Conservation (phyloP, 2,329 filamentous ascomycete species). For the Diaporthe sp. region DNA sequence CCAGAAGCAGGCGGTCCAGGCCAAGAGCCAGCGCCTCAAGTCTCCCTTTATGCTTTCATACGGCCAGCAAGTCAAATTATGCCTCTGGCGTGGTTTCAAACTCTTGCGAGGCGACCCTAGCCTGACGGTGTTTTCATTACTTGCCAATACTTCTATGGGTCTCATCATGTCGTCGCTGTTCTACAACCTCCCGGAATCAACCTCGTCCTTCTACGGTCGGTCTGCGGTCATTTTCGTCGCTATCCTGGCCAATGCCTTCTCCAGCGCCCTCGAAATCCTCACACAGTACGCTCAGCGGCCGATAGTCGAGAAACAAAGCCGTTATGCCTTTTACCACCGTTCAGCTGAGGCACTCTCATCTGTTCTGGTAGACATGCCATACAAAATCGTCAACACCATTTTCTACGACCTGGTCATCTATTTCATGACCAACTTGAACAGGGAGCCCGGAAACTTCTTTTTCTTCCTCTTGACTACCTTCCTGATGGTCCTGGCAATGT, state of each 20-base stretch:
- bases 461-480: slow-evolving; percentile 85
- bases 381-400: slow-evolving; percentile 79
- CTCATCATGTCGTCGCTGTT: slow-evolving; percentile 85
- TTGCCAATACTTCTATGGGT: slow-evolving; percentile 80
- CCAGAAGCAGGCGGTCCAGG: slow-evolving; percentile 64
- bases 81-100: slow-evolving; percentile 82
- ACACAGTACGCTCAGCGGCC: slow-evolving; percentile 89
- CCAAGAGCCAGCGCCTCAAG: slow-evolving; percentile 68
- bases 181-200: slow-evolving; percentile 75
- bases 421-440: slow-evolving; percentile 85
- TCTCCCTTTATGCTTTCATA: slow-evolving; percentile 89
- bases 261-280: slow-evolving; percentile 83
- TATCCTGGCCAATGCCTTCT: slow-evolving; percentile 86
- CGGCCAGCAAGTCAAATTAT: slow-evolving; percentile 79
- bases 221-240: slow-evolving; percentile 89
- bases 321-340: slow-evolving; percentile 94
- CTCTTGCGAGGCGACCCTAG: slow-evolving; percentile 81
- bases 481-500: slow-evolving; percentile 79
- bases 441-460: slow-evolving; percentile 83
- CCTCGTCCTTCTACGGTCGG: slow-evolving; percentile 81
- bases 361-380: slow-evolving; percentile 87
- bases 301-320: slow-evolving; percentile 89
- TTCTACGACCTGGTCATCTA: slow-evolving; percentile 85
- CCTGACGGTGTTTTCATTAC: slow-evolving; percentile 73
- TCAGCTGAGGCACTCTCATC: slow-evolving; percentile 88